A percentile compares a stretch with the other conserved stretches of the same genome.
phyloP scores from a whole-genome alignment of 371 early-diverging fungal genomes.

The Thermomucor indicae-seudaticae region DNA sequence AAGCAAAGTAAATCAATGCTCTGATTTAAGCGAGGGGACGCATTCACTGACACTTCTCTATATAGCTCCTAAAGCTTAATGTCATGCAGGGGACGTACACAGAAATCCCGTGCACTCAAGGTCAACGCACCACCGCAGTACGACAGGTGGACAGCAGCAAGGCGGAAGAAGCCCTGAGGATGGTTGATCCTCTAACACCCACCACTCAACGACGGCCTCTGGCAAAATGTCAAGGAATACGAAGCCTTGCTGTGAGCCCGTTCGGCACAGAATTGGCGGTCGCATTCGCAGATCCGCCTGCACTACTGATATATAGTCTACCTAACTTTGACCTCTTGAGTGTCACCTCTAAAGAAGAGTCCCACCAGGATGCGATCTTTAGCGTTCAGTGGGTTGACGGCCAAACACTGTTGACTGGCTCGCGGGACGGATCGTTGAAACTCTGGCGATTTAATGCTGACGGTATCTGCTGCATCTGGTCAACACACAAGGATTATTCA shows the following conservation, averaged over 20 bases:
- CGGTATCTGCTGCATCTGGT: neutral
- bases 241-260: slow-evolving; percentile 59
- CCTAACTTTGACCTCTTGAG: slow-evolving; percentile 30
- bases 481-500: slow-evolving; percentile 8
- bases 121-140: too few relatives aligned
- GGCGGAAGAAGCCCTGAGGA: neutral
- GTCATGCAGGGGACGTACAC: too few relatives aligned
- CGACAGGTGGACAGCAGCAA: neutral
- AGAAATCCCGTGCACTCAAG: too few relatives aligned
- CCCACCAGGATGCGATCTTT: slow-evolving; percentile 67
- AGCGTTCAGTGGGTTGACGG: slow-evolving; percentile 56
- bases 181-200: neutral
- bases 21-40: neutral
- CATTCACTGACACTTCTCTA: too few relatives aligned
- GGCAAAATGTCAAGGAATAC: slow-evolving; percentile 50
- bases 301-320: slow-evolving; percentile 44
- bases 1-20: slow-evolving; percentile 26
- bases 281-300: slow-evolving; percentile 53
- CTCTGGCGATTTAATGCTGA: slow-evolving; percentile 20
- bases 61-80: too few relatives aligned
- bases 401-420: slow-evolving; percentile 48
- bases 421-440: slow-evolving; percentile 53
- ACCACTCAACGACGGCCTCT: neutral
- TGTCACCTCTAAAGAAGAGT: slow-evolving; percentile 23
- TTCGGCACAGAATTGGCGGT: slow-evolving; percentile 58